phyloP scores from a whole-genome alignment of 1,284 basidiomycete species.

The Blastosporella zonata region DNA sequence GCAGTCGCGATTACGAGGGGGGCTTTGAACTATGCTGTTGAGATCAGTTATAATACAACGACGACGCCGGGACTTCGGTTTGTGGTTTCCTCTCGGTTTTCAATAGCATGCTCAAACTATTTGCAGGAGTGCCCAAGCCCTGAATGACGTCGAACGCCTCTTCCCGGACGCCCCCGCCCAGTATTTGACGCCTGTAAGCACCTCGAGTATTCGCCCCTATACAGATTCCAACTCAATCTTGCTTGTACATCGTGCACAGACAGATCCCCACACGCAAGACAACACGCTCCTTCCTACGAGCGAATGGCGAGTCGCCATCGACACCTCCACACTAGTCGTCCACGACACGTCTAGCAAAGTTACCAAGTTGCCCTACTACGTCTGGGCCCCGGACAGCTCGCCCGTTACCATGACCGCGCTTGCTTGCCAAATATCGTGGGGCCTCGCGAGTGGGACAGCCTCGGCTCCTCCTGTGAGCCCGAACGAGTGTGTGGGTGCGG shows the following conservation, averaged over 20 bases:
- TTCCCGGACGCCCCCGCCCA: constrained; percentile 33
- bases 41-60: constrained; percentile 33
- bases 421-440: constrained; percentile 37
- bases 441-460: constrained; percentile 29
- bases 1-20: constrained; percentile 35
- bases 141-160: constrained; percentile 30
- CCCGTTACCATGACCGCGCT: constrained; percentile 36
- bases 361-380: constrained; percentile 31
- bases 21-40: constrained; percentile 35
- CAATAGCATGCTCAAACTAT: background rate
- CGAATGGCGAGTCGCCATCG: constrained; percentile 37
- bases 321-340: constrained; percentile 32
- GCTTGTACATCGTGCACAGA: constrained; percentile 22
- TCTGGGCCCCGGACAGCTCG: constrained; percentile 34
- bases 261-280: constrained; percentile 36
- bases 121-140: constrained; percentile 33
- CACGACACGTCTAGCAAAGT: constrained; percentile 27
- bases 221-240: background rate
- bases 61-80: constrained; percentile 31
- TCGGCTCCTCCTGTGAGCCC: constrained; percentile 34
- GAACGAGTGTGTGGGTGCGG: constrained; percentile 28
- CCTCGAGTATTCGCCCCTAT: background rate
- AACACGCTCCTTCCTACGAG: constrained; percentile 34
- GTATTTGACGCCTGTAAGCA: constrained; percentile 29
- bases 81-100: background rate